Percentiles rank a stretch among this genome's conserved stretches.
phyloP scores from a whole-genome alignment of 1,284 basidiomycete species.

The Termitomyces sp. region DNA sequence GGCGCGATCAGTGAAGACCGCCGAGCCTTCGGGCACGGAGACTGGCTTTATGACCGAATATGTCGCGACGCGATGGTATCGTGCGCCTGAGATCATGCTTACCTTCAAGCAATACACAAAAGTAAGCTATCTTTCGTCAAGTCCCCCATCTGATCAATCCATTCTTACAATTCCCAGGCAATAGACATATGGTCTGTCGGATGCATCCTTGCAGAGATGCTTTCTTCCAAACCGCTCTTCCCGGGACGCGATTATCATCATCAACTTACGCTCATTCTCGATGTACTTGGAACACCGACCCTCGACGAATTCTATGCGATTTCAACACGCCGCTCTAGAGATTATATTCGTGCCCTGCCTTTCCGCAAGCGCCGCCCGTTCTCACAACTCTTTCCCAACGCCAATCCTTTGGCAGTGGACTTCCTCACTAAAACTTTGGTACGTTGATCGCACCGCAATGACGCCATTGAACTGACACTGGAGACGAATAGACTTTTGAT shows the following conservation, averaged over 20 bases:
- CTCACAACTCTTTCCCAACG: conserved; percentile 79
- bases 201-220: conserved; percentile 96
- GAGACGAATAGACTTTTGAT: conserved; percentile 67
- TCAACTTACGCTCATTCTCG: conserved; percentile 86
- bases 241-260: conserved; percentile 97
- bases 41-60: conserved; percentile 95
- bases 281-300: conserved; percentile 89
- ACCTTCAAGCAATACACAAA: conserved; percentile 97
- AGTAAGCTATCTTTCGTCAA: conserved; percentile 33
- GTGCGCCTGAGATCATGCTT: conserved; percentile 94
- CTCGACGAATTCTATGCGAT: conserved; percentile 91
- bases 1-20: conserved; percentile 82
- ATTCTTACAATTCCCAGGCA: conserved; percentile 42
- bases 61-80: conserved; percentile 91
- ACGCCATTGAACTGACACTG: conserved; percentile 2
- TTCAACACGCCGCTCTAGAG: conserved; percentile 78
- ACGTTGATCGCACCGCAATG: conserved; percentile 23
- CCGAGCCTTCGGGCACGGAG: conserved; percentile 78
- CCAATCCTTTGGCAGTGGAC: conserved; percentile 81
- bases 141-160: conserved; percentile 1
- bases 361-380: conserved; percentile 84
- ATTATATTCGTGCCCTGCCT: conserved; percentile 86
- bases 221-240: conserved; percentile 90
- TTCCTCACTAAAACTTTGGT: conserved; percentile 90
- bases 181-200: conserved; percentile 96